phyloP scores from a whole-genome alignment of 805 yeast genomes.

The Lachancea waltii region DNA sequence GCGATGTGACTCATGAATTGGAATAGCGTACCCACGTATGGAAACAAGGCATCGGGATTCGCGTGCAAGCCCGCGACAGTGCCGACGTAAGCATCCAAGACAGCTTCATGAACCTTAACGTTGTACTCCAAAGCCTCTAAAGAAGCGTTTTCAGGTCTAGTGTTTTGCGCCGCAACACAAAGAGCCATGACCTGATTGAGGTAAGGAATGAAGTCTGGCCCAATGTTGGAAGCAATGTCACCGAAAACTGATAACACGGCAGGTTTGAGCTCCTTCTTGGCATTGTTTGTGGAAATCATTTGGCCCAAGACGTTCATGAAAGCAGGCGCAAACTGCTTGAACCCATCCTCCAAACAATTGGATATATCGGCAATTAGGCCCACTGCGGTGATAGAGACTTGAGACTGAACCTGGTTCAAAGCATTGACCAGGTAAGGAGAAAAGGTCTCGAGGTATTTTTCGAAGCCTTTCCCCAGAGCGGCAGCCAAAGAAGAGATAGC shows the following conservation, averaged over 20 bases:
- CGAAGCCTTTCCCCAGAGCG: constrained; percentile 65
- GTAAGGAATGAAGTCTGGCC: constrained; percentile 68
- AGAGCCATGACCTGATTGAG: constrained; percentile 73
- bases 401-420: constrained; percentile 72
- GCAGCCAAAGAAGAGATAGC: constrained; percentile 87
- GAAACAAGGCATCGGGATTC: constrained; percentile 55
- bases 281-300: constrained; percentile 56
- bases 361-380: constrained; percentile 93
- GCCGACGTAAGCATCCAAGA: constrained; percentile 94
- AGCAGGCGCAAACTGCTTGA: constrained; percentile 69
- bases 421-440: constrained; percentile 78
- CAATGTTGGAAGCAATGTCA: constrained; percentile 87
- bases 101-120: constrained; percentile 69
- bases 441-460: constrained; percentile 72
- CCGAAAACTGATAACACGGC: constrained; percentile 89
- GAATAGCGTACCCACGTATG: constrained; percentile 64
- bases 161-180: constrained; percentile 57
- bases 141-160: constrained; percentile 59
- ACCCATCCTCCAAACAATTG: constrained; percentile 71
- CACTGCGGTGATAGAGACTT: constrained; percentile 82
- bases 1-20: constrained; percentile 57
- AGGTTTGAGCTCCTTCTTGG: constrained; percentile 79
- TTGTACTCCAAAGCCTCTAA: constrained; percentile 74
- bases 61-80: constrained; percentile 83
- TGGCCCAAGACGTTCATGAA: constrained; percentile 80